Base-by-base conservation (phyloP, 78 protist species). In the Dictyostelium intermedium region DNA sequence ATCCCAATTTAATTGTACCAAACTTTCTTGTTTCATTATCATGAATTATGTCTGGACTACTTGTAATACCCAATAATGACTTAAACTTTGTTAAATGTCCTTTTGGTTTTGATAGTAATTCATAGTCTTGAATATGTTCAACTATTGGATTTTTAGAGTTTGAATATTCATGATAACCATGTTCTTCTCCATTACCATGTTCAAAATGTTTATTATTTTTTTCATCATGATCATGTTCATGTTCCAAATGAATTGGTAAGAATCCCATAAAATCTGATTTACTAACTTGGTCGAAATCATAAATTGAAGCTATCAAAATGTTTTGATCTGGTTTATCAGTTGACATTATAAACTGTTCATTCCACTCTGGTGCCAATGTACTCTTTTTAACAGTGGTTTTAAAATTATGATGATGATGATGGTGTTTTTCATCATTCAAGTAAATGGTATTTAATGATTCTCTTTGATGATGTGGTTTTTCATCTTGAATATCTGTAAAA, bases 191-290 rank as follows among this genome's bases (percentile, higher is more conserved):
- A 61, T 11, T 63, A 63, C 73, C 32, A 63, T 23, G 27, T 10
- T 25, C 74, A 66, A 9, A 11, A 66, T 30, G 10, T 1, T 50
- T 2, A 8, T 14, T 14, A 50, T 61, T 56, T 14, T 56, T 56
- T 56, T 56, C 66, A 50, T 50, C 61, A 25, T 61, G 32, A 3
- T 61, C 9, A 18, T n/a, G 30, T 66, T 77, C 25, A n/a, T 83
- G 50, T 2, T 41, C 60, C 3, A 86, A 25, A 43, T 45, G 61
- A 35, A 86, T 53, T 11, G n/a, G 25, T 37, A 47, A 13, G 32
- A 47, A 47, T 11, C 92, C 93, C 61, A 87, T 78, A 41, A 87
- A 87, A 45, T 87, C 93, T 43, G 82, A 32, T 41, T 87, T 87
- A 25, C 78, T 63, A 18, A 87, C 32, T 35, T 77, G 14, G 45